Base-by-base conservation (phyloP, 2,329 filamentous ascomycete species). In the Penicillium polonicum region DNA sequence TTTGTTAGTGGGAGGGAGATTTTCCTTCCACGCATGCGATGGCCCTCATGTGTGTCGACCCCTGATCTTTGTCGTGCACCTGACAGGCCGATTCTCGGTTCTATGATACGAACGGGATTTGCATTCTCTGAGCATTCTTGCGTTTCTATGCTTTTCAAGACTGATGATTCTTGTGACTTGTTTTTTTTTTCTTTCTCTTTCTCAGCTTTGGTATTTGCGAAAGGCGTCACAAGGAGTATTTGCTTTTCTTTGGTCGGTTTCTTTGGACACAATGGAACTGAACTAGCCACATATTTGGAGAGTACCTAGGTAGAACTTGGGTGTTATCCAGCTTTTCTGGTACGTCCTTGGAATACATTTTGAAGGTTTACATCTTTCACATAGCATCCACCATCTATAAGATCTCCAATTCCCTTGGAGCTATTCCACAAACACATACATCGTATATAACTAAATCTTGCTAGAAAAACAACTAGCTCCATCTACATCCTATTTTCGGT, bases 1-100 rank as follows among this genome's bases (percentile, higher is more conserved):
- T 97, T 60, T 84, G 80, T 68, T 87, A 46, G 33, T 42, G 35
- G 74, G 65, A 61, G 9, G 13, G 21, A 5, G 13, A 29, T n/a
- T 9, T 6, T 43, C 35, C 21, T n/a, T 49, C 29, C 42, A 33
- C n/a, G 23, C 6, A 12, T 31, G 12, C 25, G 33, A 19, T 19
- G 41, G 23, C 17, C 17, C n/a, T 38, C 31, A 13, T 39, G 25
- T 39, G 33, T 39, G n/a, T 38, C 10, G 35, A 25, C 23, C 6
- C 6, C 52, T 23, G 55, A 48, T 48, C 7, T n/a, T 53, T 23
- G 21, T 17, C 23, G 10, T 31, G 42, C 35, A 48, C n/a, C 42
- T 36, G 52, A 31, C 5, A 33, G 54, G 35, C 44, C 19, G 7
- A 19, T n/a, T 35, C 31, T 36, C 15, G 35, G 17, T 36, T 56